phyloP scores from a whole-genome alignment of 805 yeast genomes.

The Soucietia sequanensis region DNA sequence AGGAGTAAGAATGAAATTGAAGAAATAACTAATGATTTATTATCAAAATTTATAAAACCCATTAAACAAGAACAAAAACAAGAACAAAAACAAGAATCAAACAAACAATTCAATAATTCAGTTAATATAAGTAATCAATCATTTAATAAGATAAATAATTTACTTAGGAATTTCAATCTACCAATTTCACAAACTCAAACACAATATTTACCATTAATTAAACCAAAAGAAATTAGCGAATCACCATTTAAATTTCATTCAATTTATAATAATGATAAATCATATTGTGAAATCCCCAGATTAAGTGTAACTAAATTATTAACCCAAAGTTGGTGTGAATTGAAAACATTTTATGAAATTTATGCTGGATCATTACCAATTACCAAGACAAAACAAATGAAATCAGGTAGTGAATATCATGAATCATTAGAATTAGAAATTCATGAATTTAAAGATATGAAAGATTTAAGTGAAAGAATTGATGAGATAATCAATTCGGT shows the following conservation, averaged over 20 bases:
- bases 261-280: slow-evolving; percentile 18
- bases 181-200: background rate
- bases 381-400: slow-evolving; percentile 39
- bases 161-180: background rate
- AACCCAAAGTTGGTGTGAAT: slow-evolving; percentile 68
- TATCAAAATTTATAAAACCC: no score
- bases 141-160: no score
- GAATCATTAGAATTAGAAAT: slow-evolving; percentile 42
- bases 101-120: background rate
- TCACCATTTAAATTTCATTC: slow-evolving; percentile 28
- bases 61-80: no score
- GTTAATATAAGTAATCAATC: background rate
- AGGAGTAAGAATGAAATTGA: no score
- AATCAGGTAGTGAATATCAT: slow-evolving; percentile 50
- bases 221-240: slow-evolving; percentile 10
- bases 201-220: slow-evolving; percentile 13
- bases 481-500: slow-evolving; percentile 7
- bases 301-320: slow-evolving; percentile 61
- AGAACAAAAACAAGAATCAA: no score
- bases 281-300: slow-evolving; percentile 30
- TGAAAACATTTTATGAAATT: slow-evolving; percentile 50
- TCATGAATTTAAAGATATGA: slow-evolving; percentile 36
- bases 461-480: slow-evolving; percentile 4
- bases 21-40: no score
- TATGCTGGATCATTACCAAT: slow-evolving; percentile 40